A percentile compares a stretch with the other conserved stretches of the same genome.
Conservation (phyloP, 2,329 filamentous ascomycete species). For the Penicillium sp. region DNA sequence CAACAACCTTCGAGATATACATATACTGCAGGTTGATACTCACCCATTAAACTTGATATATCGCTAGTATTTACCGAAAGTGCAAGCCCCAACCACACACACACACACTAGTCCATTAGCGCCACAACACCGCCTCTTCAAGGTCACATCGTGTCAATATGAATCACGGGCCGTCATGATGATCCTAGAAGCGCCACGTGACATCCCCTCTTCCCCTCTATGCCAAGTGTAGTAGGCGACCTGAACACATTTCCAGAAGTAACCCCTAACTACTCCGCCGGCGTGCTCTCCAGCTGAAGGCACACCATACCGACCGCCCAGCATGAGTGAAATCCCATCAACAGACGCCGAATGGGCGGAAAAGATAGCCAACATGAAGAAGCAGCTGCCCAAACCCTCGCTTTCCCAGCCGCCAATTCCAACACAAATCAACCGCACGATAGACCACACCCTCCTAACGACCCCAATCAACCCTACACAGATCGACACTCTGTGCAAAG, state of each 20-base stretch:
- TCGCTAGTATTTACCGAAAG: not conserved
- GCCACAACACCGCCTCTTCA: conserved; percentile 7
- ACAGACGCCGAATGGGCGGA: conserved; percentile 37
- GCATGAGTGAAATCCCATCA: conserved; percentile 29
- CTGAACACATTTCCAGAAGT: not conserved
- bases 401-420: conserved; percentile 28
- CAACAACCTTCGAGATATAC: not conserved
- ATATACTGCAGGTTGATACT: not conserved
- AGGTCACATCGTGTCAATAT: conserved; percentile 13
- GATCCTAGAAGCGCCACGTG: conserved; percentile 20
- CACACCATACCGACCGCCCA: conserved; percentile 6
- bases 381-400: conserved; percentile 27
- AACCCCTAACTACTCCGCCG: not conserved
- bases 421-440: conserved; percentile 34
- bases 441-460: conserved; percentile 46
- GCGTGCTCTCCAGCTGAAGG: not conserved
- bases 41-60: not conserved
- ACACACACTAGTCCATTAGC: conserved; percentile 3
- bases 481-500: conserved; percentile 56
- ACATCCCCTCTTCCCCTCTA: conserved; percentile 9
- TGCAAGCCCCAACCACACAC: not conserved
- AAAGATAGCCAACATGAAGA: conserved; percentile 29
- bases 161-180: conserved; percentile 16
- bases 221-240: not conserved
- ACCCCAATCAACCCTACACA: conserved; percentile 47